Conservation (phyloP, 2,329 filamentous ascomycete species). For the Penicillium sp. region DNA sequence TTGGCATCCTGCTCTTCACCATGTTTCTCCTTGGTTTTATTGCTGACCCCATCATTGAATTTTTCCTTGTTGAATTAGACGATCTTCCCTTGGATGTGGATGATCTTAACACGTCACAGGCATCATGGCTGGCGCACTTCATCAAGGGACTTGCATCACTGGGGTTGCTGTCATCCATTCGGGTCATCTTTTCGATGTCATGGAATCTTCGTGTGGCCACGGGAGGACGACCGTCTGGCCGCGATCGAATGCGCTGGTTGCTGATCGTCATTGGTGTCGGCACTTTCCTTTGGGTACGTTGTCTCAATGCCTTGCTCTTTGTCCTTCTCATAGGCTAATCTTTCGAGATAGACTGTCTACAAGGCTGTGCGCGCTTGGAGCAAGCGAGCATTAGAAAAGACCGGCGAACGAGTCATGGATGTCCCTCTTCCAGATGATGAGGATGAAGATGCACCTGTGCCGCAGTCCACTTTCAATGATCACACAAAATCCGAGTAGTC, state of each 20-base stretch:
- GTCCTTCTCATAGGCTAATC: slow-evolving; percentile 12
- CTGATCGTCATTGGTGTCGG: slow-evolving; percentile 73
- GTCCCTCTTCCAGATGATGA: slow-evolving; percentile 53
- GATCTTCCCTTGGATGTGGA: slow-evolving; percentile 48
- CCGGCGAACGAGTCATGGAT: slow-evolving; percentile 75
- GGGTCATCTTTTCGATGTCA: slow-evolving; percentile 67
- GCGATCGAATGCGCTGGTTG: slow-evolving; percentile 70
- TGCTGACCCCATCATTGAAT: slow-evolving; percentile 83
- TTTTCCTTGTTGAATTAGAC: slow-evolving; percentile 74
- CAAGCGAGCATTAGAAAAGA: slow-evolving; percentile 64
- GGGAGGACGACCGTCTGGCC: slow-evolving; percentile 54
- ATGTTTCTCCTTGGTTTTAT: slow-evolving; percentile 85
- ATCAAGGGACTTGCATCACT: slow-evolving; percentile 84
- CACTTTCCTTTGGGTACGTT: slow-evolving; percentile 69
- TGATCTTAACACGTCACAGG: slow-evolving; percentile 41
- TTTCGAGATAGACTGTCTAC: slow-evolving; percentile 61
- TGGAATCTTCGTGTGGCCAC: slow-evolving; percentile 57
- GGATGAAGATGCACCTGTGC: slow-evolving; percentile 41
- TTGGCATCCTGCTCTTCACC: slow-evolving; percentile 62
- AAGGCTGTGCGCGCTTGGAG: slow-evolving; percentile 71
- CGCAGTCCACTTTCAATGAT: slow-evolving; percentile 5
- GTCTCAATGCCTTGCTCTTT: not conserved
- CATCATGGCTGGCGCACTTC: slow-evolving; percentile 76
- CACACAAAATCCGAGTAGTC: slow-evolving; percentile 23
- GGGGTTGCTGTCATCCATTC: slow-evolving; percentile 77